Conservation (phyloP, 108 stramenopile genomes). For the Stephanodiscus triporus region DNA sequence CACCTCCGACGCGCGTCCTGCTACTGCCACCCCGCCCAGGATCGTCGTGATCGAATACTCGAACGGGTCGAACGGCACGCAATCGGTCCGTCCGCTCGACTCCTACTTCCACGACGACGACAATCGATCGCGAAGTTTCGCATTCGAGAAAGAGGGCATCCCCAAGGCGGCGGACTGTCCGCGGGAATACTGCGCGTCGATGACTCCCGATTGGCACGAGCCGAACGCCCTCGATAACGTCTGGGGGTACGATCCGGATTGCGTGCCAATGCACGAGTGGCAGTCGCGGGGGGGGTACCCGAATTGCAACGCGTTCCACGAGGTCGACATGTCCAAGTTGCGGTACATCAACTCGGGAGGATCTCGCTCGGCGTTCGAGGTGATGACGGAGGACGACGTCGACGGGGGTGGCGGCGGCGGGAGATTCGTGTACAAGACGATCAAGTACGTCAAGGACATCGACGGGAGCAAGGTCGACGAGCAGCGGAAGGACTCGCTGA, state of each 20-base stretch:
- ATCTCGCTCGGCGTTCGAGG: conserved; percentile 44
- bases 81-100: neutral
- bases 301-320: conserved; percentile 53
- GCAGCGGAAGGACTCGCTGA: conserved; percentile 44
- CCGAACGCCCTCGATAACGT: conserved; percentile 30
- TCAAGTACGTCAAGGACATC: conserved; percentile 27
- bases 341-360: conserved; percentile 40
- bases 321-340: conserved; percentile 33
- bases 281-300: conserved; percentile 27
- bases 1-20: too few relatives aligned
- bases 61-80: neutral
- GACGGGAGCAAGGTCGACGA: conserved; percentile 15
- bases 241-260: conserved; percentile 26
- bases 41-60: conserved; percentile 4
- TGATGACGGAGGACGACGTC: conserved; percentile 1
- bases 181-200: neutral
- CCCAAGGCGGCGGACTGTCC: conserved; percentile 25
- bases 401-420: neutral
- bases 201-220: conserved; percentile 25
- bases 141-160: conserved; percentile 8
- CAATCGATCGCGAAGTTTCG: neutral
- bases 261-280: conserved; percentile 45
- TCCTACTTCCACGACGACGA: neutral
- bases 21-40: too few relatives aligned
- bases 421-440: conserved; percentile 51